These are phyloP conservation scores for Fomitopsis schrenkii DNA, from an alignment of 1,284 basidiomycete genomes.

Conservation along the genomic window DNA sequence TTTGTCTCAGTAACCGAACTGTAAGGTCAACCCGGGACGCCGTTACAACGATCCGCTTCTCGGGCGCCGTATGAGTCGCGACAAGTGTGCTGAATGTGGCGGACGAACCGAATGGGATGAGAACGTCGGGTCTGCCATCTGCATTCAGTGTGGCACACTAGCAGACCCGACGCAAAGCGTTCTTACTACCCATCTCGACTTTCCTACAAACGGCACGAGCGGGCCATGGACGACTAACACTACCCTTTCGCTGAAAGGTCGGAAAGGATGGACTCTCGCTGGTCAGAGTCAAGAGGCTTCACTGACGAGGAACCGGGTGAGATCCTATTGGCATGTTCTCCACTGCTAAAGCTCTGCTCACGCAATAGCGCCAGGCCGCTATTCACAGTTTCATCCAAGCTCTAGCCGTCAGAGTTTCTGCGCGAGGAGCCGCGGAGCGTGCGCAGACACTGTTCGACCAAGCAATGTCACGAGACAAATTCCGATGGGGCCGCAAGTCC, in stretches of 20 bases:
- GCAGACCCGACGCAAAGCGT: conserved; percentile 54
- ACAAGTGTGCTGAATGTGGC: conserved; percentile 48
- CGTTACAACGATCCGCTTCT: not conserved
- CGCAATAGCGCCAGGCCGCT: conserved; percentile 38
- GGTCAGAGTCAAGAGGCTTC: conserved; percentile 60
- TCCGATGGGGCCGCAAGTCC: conserved; percentile 67
- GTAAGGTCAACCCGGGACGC: not conserved
- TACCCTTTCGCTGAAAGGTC: conserved; percentile 39
- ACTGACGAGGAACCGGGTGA: conserved; percentile 55
- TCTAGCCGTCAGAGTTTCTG: conserved; percentile 50
- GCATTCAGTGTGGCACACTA: conserved; percentile 62
- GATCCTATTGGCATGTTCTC: conserved; percentile 12
- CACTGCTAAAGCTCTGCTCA: conserved; percentile 2
- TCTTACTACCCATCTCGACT: conserved; percentile 43
- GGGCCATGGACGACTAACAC: conserved; percentile 26
- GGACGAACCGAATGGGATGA: conserved; percentile 49
- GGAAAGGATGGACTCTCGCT: conserved; percentile 50
- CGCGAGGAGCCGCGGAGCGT: conserved; percentile 53
- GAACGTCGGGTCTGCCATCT: conserved; percentile 56
- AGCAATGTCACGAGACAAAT: conserved; percentile 49
- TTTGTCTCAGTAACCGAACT: no score
- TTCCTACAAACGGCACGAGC: conserved; percentile 25
- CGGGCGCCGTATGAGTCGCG: conserved; percentile 22
- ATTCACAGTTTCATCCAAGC: conserved; percentile 59
- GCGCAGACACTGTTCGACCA: conserved; percentile 62